Evolutionary conservation across 805 yeast genomes (phyloP), one percentile per base, ranked within the genome.

Genomic region (Candida sphagnicola): DNA sequence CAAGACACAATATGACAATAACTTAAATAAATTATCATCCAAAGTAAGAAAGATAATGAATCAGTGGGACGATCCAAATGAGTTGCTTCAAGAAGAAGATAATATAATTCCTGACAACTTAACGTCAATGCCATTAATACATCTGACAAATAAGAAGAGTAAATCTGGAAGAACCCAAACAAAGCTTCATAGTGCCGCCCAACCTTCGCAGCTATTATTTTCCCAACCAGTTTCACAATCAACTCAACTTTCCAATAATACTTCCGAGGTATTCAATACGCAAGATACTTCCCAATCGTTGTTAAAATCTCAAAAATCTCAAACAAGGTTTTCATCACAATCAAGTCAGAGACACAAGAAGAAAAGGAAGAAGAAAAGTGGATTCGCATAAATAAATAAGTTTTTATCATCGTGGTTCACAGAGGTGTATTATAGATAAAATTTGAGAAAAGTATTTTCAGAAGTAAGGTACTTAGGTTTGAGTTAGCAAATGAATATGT

Each of bases 341-440:
- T 19, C 32, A 15, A 31, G 35, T 11, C 42, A 32, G 8, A 14
- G 31, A 29, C 45, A 45, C 24, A 58, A 54, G 40, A 61, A 57
- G 48, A 65, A 59, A 48, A 73, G 69, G 59, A 72, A 68, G 51
- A 68, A 63, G 45, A 64, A 67, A 40, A 68, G 77, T 12, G 80
- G 80, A 3, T 75, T 76, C 54, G 72, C 70, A 18, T 74, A 49
- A 51, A n/a, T n/a, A n/a, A n/a, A n/a, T n/a, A n/a, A n/a, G n/a
- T n/a, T n/a, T n/a, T n/a, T n/a, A n/a, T n/a, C n/a, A n/a, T n/a
- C n/a, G n/a, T n/a, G n/a, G n/a, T n/a, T n/a, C n/a, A n/a, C n/a
- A n/a, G n/a, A n/a, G n/a, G n/a, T n/a, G n/a, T n/a, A n/a, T n/a
- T n/a, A n/a, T n/a, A n/a, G n/a, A n/a, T n/a, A n/a, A n/a, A n/a